A percentile compares a stretch with the other conserved stretches of the same genome.
phyloP scores from a whole-genome alignment of 148 eudicot genomes.

The Heliamphora exappendiculata region DNA sequence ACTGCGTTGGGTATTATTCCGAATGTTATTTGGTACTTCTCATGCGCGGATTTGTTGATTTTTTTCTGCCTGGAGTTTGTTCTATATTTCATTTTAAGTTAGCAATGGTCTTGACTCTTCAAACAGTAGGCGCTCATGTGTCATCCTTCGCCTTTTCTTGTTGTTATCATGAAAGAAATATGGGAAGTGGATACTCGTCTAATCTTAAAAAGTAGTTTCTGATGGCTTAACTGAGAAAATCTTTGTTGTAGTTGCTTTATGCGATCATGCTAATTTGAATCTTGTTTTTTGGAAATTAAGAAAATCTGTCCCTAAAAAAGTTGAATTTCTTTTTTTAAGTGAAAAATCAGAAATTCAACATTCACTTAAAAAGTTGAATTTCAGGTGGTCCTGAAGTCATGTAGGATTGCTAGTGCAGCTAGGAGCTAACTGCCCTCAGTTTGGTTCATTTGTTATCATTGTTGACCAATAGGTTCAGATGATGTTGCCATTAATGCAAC shows the following conservation, averaged over 20 bases:
- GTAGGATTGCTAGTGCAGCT: neutral
- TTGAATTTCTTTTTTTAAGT: too few species aligned
- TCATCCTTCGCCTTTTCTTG: neutral
- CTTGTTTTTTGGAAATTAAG: neutral
- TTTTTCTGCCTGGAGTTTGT: neutral
- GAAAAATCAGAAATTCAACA: too few species aligned
- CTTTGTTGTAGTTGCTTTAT: neutral
- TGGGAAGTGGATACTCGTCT: neutral
- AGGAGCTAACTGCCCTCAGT: neutral
- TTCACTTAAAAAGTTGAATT: too few species aligned
- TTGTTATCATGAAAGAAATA: neutral
- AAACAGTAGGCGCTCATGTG: neutral
- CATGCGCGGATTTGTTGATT: too few species aligned
- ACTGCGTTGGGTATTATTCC: neutral
- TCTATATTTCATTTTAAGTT: neutral
- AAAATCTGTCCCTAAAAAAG: neutral
- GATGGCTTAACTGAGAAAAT: neutral
- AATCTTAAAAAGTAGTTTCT: neutral
- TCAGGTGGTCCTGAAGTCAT: neutral
- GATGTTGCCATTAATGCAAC: neutral
- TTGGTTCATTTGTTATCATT: neutral
- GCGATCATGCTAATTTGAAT: neutral
- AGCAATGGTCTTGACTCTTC: neutral
- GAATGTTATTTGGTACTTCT: neutral
- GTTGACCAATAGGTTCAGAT: conserved; percentile 1